These are phyloP conservation scores for Aspergillus versicolor DNA, from an alignment of 2,329 filamentous ascomycete species.

Conservation along the genomic window DNA sequence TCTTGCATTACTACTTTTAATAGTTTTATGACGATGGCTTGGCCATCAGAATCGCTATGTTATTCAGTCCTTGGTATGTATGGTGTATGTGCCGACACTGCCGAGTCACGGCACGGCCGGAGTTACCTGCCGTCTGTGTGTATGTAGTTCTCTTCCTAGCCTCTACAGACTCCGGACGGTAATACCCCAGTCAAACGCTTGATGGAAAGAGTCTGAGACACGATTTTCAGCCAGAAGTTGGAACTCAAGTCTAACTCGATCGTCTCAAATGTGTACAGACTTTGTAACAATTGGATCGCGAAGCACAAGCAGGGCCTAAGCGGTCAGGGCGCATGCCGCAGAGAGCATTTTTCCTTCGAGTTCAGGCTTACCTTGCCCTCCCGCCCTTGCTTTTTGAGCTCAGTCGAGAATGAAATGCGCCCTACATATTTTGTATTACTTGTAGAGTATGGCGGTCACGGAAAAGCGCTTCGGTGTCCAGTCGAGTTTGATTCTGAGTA, in stretches of 20 bases:
- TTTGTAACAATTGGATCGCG: background rate
- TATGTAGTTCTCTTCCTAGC: background rate
- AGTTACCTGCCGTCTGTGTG: background rate
- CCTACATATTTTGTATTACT: background rate
- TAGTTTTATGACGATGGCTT: background rate
- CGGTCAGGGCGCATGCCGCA: background rate
- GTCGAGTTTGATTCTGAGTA: background rate
- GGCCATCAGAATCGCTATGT: background rate
- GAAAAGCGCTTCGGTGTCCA: background rate
- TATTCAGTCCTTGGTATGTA: background rate
- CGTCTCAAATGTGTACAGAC: background rate
- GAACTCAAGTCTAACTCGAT: background rate
- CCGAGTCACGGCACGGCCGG: background rate
- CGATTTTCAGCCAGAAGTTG: background rate
- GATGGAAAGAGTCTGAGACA: slow-evolving; percentile 1
- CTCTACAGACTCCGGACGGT: background rate
- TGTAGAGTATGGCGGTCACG: background rate
- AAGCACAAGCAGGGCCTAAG: background rate
- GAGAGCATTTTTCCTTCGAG: background rate
- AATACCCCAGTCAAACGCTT: too few species aligned
- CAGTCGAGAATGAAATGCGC: background rate
- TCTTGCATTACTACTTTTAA: background rate
- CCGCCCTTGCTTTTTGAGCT: background rate
- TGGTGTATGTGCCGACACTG: background rate
- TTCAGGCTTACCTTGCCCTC: background rate